Evolutionary conservation across 129 eudicot genomes (phyloP).

Genomic region (Tagetes erecta): DNA sequence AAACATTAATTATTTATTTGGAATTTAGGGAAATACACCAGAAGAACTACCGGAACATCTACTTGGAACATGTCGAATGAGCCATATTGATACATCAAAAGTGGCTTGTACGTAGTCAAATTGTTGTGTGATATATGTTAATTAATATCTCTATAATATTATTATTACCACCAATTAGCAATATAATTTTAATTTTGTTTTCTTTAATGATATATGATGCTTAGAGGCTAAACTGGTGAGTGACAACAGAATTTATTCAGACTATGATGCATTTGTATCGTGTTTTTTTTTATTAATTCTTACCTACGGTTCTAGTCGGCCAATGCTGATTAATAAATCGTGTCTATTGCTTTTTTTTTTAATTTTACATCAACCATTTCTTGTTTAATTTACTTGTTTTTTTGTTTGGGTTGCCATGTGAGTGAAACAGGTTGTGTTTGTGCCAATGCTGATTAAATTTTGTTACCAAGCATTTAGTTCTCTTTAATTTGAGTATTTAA

Average conservation of each 20-base stretch:
- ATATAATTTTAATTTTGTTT: not conserved
- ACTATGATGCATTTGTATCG: constrained; percentile 10
- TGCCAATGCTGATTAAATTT: too few species aligned
- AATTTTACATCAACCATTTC: not conserved
- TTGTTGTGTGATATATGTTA: constrained; percentile 6
- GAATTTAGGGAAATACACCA: constrained; percentile 37
- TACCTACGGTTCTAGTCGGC: constrained; percentile 1
- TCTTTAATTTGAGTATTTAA: too few species aligned
- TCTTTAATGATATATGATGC: not conserved
- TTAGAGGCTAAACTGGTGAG: constrained; percentile 25
- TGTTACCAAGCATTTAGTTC: too few species aligned
- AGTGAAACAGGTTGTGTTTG: too few species aligned
- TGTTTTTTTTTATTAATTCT: constrained; percentile 11
- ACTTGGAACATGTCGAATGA: constrained; percentile 43
- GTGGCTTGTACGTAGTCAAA: constrained; percentile 35
- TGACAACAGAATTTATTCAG: too few species aligned
- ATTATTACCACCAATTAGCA: not conserved
- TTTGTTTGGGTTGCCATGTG: not conserved
- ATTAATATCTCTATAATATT: constrained; percentile 6
- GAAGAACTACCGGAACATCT: constrained; percentile 42
- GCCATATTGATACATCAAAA: constrained; percentile 43
- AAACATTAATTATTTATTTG: not conserved
- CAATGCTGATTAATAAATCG: constrained; percentile 14
- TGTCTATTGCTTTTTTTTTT: not conserved
- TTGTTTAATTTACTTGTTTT: not conserved